A percentile compares a stretch with the other conserved stretches of the same genome.
phyloP scores from a whole-genome alignment of 495 filamentous ascomycete species.

The Hypoxylon subgilvum region DNA sequence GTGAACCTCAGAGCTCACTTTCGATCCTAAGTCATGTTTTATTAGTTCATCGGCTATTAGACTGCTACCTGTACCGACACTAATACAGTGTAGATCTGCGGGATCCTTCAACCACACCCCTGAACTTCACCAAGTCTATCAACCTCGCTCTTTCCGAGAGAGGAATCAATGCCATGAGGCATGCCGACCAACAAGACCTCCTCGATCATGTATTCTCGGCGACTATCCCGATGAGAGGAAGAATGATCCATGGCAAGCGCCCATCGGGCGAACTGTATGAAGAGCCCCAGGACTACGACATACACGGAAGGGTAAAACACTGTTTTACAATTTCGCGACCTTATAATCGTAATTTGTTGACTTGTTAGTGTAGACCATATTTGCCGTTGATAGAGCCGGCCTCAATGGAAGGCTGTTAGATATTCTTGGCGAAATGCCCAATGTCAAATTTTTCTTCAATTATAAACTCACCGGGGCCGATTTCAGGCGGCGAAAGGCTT shows the following conservation, averaged over 20 bases:
- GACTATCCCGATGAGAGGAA: conserved; percentile 90
- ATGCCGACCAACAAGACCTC: conserved; percentile 66
- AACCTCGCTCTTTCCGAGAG: conserved; percentile 94
- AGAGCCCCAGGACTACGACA: conserved; percentile 85
- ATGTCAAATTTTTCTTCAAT: conserved; percentile 89
- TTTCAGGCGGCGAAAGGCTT: conserved; percentile 76
- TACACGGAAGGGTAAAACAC: conserved; percentile 75
- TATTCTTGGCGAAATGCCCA: conserved; percentile 77
- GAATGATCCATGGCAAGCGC: conserved; percentile 92
- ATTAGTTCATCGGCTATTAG: neutral
- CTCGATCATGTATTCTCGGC: conserved; percentile 73
- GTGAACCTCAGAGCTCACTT: neutral
- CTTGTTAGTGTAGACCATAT: conserved; percentile 49
- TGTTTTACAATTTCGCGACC: neutral
- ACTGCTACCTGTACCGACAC: neutral
- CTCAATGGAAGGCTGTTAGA: conserved; percentile 89
- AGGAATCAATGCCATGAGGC: conserved; percentile 83
- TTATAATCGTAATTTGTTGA: conserved; percentile 4
- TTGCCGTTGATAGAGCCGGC: conserved; percentile 70
- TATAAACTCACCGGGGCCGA: conserved; percentile 90
- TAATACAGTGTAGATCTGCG: conserved; percentile 71
- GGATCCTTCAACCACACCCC: conserved; percentile 77
- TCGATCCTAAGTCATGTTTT: neutral
- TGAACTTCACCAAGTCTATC: conserved; percentile 98
- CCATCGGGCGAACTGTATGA: conserved; percentile 70